These are phyloP conservation scores for Ceratocystis cubensis DNA, from an alignment of 2,329 filamentous ascomycete genomes.

Conservation along the genomic window DNA sequence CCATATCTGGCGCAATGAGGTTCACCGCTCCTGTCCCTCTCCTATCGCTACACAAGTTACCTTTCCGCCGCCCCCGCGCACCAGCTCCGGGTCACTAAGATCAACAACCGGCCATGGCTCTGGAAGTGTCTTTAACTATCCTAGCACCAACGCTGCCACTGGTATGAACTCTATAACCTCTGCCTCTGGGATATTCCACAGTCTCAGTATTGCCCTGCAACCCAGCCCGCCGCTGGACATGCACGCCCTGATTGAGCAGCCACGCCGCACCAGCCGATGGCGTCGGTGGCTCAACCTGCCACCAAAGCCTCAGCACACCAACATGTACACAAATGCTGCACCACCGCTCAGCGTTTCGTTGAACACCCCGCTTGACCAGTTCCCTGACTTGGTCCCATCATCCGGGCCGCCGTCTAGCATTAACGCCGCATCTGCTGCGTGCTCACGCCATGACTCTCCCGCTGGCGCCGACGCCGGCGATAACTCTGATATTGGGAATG, in stretches of 20 bases:
- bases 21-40: slow-evolving; percentile 29
- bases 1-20: slow-evolving; percentile 40
- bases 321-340: slow-evolving; percentile 22
- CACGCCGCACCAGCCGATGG: slow-evolving; percentile 22
- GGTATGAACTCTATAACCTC: slow-evolving; percentile 20
- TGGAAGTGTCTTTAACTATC: slow-evolving; percentile 20
- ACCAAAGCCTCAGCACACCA: slow-evolving; percentile 20
- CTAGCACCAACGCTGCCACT: slow-evolving; percentile 19
- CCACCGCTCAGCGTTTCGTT: slow-evolving; percentile 18
- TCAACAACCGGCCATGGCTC: slow-evolving; percentile 25
- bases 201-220: slow-evolving; percentile 24
- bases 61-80: slow-evolving; percentile 27
- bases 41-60: slow-evolving; percentile 27
- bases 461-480: slow-evolving; percentile 11
- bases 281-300: slow-evolving; percentile 22
- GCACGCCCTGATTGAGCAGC: slow-evolving; percentile 22
- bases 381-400: slow-evolving; percentile 8
- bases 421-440: slow-evolving; percentile 13
- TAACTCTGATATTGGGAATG: slow-evolving; percentile 12
- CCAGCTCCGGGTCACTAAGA: slow-evolving; percentile 27
- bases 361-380: slow-evolving; percentile 12
- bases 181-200: slow-evolving; percentile 26
- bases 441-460: slow-evolving; percentile 9
- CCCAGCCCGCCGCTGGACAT: slow-evolving; percentile 24
- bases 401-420: slow-evolving; percentile 7